These are phyloP conservation scores for Rutidosis leptorrhynchoides DNA, from an alignment of 129 eudicot species.

Conservation along the genomic window DNA sequence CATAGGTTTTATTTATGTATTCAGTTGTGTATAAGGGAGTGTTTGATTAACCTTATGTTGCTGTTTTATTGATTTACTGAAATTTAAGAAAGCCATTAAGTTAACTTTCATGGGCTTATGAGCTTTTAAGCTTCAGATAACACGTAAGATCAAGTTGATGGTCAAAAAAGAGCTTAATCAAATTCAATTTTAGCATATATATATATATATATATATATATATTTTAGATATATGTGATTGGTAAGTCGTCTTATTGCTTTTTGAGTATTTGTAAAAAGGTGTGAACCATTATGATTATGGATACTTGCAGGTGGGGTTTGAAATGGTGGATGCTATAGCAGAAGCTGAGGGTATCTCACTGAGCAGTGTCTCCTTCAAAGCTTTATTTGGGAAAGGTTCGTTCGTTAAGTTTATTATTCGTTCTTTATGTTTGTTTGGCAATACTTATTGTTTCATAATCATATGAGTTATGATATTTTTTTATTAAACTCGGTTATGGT, in stretches of 20 bases:
- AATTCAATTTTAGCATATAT: too few relatives aligned
- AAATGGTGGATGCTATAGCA: constrained; percentile 83
- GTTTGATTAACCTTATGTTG: background rate
- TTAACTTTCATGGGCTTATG: background rate
- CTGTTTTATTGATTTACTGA: too few relatives aligned
- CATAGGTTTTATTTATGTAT: background rate
- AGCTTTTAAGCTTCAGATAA: background rate
- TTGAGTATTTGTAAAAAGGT: background rate
- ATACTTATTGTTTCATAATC: background rate
- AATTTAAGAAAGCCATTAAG: background rate
- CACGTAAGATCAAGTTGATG: background rate
- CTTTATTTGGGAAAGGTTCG: constrained; percentile 81
- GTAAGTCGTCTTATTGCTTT: background rate
- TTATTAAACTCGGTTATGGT: background rate
- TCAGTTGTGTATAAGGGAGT: background rate
- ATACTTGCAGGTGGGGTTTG: constrained; percentile 84
- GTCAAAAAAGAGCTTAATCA: background rate
- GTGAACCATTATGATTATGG: background rate
- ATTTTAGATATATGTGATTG: too few relatives aligned
- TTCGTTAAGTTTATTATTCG: background rate
- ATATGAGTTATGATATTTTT: background rate
- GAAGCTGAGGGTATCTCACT: constrained; percentile 82
- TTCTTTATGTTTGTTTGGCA: background rate
- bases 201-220: too few relatives aligned
- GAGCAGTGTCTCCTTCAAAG: constrained; percentile 66